phyloP scores from a whole-genome alignment of 805 yeast species.

The Ogataea nonfermentans region DNA sequence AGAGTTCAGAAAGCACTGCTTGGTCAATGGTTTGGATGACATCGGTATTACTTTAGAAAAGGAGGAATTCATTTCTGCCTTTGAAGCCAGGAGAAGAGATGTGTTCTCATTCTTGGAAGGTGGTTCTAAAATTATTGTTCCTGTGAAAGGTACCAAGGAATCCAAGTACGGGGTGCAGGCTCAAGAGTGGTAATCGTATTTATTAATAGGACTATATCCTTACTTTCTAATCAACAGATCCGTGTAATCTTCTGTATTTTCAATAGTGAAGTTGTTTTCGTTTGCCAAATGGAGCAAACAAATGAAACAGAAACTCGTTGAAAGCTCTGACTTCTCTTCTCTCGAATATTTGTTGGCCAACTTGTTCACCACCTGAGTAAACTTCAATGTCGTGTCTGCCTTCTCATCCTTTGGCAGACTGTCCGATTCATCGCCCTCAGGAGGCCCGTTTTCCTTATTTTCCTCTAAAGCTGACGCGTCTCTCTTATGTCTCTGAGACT shows the following conservation, averaged over 20 bases:
- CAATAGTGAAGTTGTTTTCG: constrained; percentile 44
- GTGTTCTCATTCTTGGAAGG: constrained; percentile 92
- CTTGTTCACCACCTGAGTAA: constrained; percentile 36
- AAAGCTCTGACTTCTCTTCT: constrained; percentile 40
- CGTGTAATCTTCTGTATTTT: constrained; percentile 34
- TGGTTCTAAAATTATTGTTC: constrained; percentile 65
- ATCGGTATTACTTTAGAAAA: constrained; percentile 93
- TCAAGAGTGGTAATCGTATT: constrained; percentile 63
- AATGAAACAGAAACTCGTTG: constrained; percentile 51
- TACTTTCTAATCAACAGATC: constrained; percentile 36
- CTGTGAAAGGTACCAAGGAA: constrained; percentile 67
- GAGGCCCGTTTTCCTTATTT: constrained; percentile 15
- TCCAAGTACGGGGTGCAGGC: constrained; percentile 63
- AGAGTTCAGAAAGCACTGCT: constrained; percentile 89
- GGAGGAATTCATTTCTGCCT: constrained; percentile 70
- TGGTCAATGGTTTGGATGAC: constrained; percentile 93
- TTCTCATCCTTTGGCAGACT: constrained; percentile 6
- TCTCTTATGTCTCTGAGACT: constrained; percentile 26
- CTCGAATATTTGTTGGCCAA: constrained; percentile 37
- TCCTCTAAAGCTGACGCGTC: constrained; percentile 32
- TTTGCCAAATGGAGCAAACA: constrained; percentile 50
- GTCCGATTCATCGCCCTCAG: background rate
- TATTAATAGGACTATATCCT: constrained; percentile 9
- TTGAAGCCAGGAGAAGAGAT: constrained; percentile 73
- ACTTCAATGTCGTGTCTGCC: constrained; percentile 22